Evolutionary conservation across 1,284 basidiomycete species (phyloP), one percentile per base, ranked within the genome.

Genomic region (Coriolopsis trogii): DNA sequence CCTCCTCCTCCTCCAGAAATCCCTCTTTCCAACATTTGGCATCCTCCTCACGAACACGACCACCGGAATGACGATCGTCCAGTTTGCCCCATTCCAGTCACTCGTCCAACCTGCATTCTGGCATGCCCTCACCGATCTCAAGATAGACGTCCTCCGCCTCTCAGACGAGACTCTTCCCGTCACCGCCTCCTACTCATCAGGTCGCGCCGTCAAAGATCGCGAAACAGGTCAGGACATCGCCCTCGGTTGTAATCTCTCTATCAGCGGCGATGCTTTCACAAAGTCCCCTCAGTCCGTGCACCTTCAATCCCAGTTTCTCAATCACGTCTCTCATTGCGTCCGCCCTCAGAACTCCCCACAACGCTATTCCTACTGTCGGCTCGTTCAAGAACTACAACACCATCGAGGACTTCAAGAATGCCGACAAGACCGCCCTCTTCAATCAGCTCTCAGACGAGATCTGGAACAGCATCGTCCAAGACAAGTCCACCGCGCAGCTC

Each of bases 311-410:
- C n/a, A 13, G 2, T 13, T 9, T 29, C 16, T 15, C n/a, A 20
- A 20, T 2, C 23, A 33, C 29, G 31, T 20, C 16, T 1, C n/a
- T 26, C 13, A 20, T n/a, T 25, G 26, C 38, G 8, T 18, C 38
- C 41, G 44, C 42, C 28, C 16, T 26, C 31, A 63, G 79, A 39
- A 47, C 69, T n/a, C 71, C 78, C 0, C 58, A 72, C 0, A 64
- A 75, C 52, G 70, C 79, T 2, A 72, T 80, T 15, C 43, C 68
- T 0, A 73, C 81, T 1, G 64, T 55, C 5, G 96, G 96, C 9
- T 72, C 77, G 1, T 79, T 98, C 63, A 95, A 94, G 78, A 95
- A 95, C 68, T 95, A 82, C 74, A 99, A 99, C 67, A 98, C 97
- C 2, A 87, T 98, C 61, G 95, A 98, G 63, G 93, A 97, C 12